Conservation (phyloP, 345 rosid species). For the Heritiera littoralis region DNA sequence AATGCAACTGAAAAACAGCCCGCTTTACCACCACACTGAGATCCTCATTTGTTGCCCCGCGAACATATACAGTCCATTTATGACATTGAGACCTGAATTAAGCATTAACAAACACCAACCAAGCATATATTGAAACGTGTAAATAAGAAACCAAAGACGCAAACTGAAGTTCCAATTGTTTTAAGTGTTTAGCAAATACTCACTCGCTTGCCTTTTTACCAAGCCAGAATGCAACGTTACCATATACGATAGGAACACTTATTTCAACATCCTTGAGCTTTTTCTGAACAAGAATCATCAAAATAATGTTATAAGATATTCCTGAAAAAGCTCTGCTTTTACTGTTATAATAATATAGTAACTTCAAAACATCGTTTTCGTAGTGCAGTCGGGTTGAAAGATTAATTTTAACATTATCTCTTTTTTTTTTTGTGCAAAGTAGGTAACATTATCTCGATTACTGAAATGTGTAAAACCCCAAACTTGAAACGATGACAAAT, state of each 20-base stretch:
- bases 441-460: not conserved
- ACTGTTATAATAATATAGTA: not conserved
- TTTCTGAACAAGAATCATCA: constrained; percentile 42
- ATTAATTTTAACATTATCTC: not conserved
- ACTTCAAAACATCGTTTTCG: constrained; percentile 11
- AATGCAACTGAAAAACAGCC: constrained; percentile 69
- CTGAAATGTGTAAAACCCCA: not conserved
- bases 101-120: constrained; percentile 13
- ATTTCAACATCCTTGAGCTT: constrained; percentile 73
- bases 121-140: not conserved
- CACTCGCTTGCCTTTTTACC: constrained; percentile 87
- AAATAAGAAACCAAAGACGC: not conserved
- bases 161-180: constrained; percentile 3
- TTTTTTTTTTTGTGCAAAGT: no score
- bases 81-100: constrained; percentile 63
- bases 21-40: constrained; percentile 53
- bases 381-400: not conserved
- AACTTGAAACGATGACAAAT: not conserved
- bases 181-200: constrained; percentile 25
- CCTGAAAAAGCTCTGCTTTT: not conserved
- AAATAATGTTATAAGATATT: not conserved
- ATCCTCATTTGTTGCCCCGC: constrained; percentile 75
- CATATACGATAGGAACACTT: constrained; percentile 72
- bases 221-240: constrained; percentile 76
- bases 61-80: constrained; percentile 69